Evolutionary conservation across 164 flowering plant species (phyloP).

Genomic region (Taxillus chinensis): DNA sequence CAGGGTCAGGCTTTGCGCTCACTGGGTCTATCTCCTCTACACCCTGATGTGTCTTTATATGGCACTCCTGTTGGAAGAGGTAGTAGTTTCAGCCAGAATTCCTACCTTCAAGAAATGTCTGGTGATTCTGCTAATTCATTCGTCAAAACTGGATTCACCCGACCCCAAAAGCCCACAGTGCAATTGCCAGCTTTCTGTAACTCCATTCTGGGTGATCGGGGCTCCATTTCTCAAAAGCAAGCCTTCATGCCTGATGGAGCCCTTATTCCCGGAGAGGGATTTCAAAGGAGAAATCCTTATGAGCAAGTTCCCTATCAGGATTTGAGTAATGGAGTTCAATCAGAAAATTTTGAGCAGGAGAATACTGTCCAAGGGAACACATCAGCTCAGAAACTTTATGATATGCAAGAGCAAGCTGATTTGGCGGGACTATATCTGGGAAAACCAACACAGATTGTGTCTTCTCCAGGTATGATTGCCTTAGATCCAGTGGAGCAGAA

Average conservation of each 20-base stretch:
- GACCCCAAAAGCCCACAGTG: slow-evolving; percentile 26
- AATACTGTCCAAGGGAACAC: slow-evolving; percentile 23
- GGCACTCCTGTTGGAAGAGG: slow-evolving; percentile 43
- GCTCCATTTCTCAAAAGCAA: slow-evolving; percentile 25
- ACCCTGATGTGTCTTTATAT: slow-evolving; percentile 39
- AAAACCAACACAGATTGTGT: slow-evolving; percentile 24
- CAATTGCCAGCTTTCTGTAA: slow-evolving; percentile 30
- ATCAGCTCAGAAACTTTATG: slow-evolving; percentile 25
- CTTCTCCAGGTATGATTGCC: slow-evolving; percentile 30
- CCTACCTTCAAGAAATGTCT: slow-evolving; percentile 37
- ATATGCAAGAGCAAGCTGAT: slow-evolving; percentile 30
- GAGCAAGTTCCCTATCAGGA: slow-evolving; percentile 29
- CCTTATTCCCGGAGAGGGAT: slow-evolving; percentile 28
- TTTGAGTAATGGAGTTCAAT: slow-evolving; percentile 16
- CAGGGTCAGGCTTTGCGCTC: slow-evolving; percentile 27
- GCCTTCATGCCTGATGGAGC: slow-evolving; percentile 22
- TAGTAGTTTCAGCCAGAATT: slow-evolving; percentile 24
- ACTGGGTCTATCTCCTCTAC: slow-evolving; percentile 34
- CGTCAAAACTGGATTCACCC: slow-evolving; percentile 24
- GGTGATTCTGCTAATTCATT: slow-evolving; percentile 26
- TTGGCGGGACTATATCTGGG: slow-evolving; percentile 24
- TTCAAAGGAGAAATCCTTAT: slow-evolving; percentile 30
- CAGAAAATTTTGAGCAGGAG: slow-evolving; percentile 28
- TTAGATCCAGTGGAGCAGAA: slow-evolving; percentile 69
- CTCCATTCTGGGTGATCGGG: slow-evolving; percentile 35